A percentile compares a stretch with the other conserved stretches of the same genome.
phyloP scores from a whole-genome alignment of 2,329 filamentous ascomycete genomes.

The Fusarium floridanum region DNA sequence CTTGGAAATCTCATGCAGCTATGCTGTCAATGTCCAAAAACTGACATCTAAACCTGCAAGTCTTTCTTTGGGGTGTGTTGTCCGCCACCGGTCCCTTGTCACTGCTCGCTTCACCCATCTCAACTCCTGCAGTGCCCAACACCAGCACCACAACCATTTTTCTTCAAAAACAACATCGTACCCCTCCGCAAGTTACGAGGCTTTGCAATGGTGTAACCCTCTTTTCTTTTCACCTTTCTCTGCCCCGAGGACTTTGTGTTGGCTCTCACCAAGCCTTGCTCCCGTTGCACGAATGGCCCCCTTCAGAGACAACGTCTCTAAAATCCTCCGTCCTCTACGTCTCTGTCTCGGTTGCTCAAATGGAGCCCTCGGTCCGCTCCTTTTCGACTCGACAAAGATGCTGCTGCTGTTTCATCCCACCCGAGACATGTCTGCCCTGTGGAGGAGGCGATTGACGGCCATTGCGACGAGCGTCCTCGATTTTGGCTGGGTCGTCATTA shows the following conservation, averaged over 20 bases:
- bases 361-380: conserved; percentile 26
- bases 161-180: conserved; percentile 24
- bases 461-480: conserved; percentile 18
- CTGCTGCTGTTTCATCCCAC: conserved; percentile 37
- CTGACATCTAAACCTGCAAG: conserved; percentile 19
- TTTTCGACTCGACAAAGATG: conserved; percentile 13
- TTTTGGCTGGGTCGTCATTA: conserved; percentile 51
- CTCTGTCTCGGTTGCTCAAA: conserved; percentile 49
- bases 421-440: conserved; percentile 43
- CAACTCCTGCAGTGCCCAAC: conserved; percentile 24
- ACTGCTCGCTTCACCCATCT: conserved; percentile 8
- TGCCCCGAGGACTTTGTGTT: conserved; percentile 19
- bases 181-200: conserved; percentile 32
- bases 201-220: conserved; percentile 37
- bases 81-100: conserved; percentile 8
- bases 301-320: conserved; percentile 34
- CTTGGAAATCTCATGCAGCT: conserved; percentile 8
- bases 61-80: not conserved
- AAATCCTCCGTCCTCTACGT: conserved; percentile 41
- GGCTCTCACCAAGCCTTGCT: conserved; percentile 9
- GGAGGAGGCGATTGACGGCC: conserved; percentile 30
- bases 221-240: not conserved
- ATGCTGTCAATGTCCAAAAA: conserved; percentile 5
- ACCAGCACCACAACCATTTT: conserved; percentile 1
- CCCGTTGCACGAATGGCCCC: conserved; percentile 41